Conservation (phyloP, 1,139 yeast genomes). For the Debaryomyces sp. region DNA sequence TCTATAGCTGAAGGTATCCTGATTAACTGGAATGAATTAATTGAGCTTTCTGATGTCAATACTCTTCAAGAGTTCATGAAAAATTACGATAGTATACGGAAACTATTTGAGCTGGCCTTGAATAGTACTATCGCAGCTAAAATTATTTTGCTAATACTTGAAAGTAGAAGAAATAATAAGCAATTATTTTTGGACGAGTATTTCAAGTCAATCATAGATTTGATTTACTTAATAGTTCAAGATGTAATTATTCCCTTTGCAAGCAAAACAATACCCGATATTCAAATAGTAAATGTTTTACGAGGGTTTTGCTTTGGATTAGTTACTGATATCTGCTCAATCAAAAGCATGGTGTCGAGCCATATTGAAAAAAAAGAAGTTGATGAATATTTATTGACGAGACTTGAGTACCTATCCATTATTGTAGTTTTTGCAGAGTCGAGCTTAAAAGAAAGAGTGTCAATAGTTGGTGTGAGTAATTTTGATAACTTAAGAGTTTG, state of each 20-base stretch:
- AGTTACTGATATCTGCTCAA: conserved; percentile 9
- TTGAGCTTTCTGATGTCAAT: conserved; percentile 7
- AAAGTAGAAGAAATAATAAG: conserved; percentile 42
- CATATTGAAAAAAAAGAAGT: conserved; percentile 24
- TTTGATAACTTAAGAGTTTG: conserved; percentile 34
- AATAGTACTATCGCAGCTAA: conserved; percentile 40
- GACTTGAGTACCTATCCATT: conserved; percentile 51
- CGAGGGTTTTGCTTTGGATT: conserved; percentile 4
- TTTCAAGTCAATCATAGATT: conserved; percentile 41
- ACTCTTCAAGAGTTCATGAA: conserved; percentile 4
- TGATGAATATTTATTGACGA: conserved; percentile 52
- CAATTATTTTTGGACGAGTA: conserved; percentile 48
- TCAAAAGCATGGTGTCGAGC: conserved; percentile 15
- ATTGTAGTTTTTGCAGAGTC: conserved; percentile 36
- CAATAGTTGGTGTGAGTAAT: conserved; percentile 15
- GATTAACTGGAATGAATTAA: conserved; percentile 9
- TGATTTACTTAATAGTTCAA: conserved; percentile 38
- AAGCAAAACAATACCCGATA: not conserved
- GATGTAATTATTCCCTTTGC: conserved; percentile 29
- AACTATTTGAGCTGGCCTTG: conserved; percentile 9
- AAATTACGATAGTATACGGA: not conserved
- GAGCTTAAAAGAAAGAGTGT: conserved; percentile 22
- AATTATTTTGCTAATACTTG: conserved; percentile 44
- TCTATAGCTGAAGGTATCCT: conserved; percentile 22
- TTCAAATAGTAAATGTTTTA: not conserved